These are phyloP conservation scores for Sechiopsis laciniata DNA, from an alignment of 306 rosid genomes.

Conservation along the genomic window DNA sequence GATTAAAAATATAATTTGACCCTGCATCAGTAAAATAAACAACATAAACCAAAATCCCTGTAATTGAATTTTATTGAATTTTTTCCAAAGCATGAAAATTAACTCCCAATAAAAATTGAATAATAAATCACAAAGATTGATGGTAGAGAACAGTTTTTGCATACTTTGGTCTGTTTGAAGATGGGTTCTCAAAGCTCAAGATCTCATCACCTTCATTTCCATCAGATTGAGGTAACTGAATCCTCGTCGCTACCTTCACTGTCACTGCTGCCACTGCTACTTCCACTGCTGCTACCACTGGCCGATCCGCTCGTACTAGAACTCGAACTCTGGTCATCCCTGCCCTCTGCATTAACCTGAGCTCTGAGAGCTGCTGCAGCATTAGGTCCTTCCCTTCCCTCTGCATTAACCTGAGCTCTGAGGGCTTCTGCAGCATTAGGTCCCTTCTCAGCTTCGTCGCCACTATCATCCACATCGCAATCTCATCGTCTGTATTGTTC, in stretches of 20 bases:
- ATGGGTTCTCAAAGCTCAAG: neutral
- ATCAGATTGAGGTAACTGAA: constrained; percentile 66
- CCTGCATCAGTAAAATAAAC: constrained; percentile 4
- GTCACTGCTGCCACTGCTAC: constrained; percentile 67
- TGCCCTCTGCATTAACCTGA: constrained; percentile 70
- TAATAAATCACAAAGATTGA: neutral
- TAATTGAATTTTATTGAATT: neutral
- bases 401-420: constrained; percentile 69
- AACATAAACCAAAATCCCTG: constrained; percentile 7
- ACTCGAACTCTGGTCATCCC: constrained; percentile 49
- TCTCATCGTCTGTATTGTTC: constrained; percentile 66
- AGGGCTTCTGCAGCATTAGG: constrained; percentile 82
- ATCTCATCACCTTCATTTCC: constrained; percentile 4
- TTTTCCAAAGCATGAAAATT: neutral
- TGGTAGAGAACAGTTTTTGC: constrained; percentile 1
- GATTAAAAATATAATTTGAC: neutral
- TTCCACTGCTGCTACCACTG: constrained; percentile 50
- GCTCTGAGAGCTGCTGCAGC: constrained; percentile 81
- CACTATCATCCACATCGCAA: constrained; percentile 87
- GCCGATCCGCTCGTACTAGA: constrained; percentile 76
- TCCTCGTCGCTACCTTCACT: constrained; percentile 77
- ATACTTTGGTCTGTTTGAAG: neutral
- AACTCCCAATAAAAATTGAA: neutral
- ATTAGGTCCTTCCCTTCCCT: constrained; percentile 50
- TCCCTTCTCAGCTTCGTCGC: constrained; percentile 78